Evolutionary conservation across 331 rosid species (phyloP).

Genomic region (Stylosanthes scabra): DNA sequence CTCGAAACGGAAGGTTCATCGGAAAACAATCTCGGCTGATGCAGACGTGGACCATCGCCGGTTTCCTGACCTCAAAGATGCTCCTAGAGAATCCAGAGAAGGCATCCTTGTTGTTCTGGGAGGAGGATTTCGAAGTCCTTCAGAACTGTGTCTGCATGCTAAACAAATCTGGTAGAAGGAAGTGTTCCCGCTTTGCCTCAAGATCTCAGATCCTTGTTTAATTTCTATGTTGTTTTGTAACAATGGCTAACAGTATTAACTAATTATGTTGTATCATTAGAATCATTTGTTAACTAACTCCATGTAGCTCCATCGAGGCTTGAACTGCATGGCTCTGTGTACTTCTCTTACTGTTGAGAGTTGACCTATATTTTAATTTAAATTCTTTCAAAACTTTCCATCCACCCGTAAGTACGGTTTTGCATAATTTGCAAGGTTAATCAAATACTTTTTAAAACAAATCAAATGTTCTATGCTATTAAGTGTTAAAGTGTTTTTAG

Average conservation of each 20-base stretch:
- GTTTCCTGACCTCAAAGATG: constrained; percentile 81
- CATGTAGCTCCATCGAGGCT: constrained; percentile 24
- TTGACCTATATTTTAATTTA: too few relatives aligned
- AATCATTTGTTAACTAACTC: constrained; percentile 3
- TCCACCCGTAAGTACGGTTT: too few relatives aligned
- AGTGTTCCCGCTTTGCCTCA: constrained; percentile 68
- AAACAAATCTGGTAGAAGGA: constrained; percentile 61
- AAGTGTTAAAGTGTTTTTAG: too few relatives aligned
- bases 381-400: too few relatives aligned
- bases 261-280: constrained; percentile 27
- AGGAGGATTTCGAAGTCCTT: constrained; percentile 87
- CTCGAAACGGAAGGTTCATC: constrained; percentile 68
- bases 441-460: too few relatives aligned
- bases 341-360: constrained; percentile 1
- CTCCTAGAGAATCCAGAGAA: constrained; percentile 77
- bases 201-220: constrained; percentile 48
- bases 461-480: too few relatives aligned
- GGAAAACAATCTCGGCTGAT: constrained; percentile 82
- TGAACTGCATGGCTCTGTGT: constrained; percentile 23
- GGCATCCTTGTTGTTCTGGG: constrained; percentile 90
- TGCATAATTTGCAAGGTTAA: neutral
- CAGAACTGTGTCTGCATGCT: constrained; percentile 86
- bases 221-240: neutral
- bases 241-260: constrained; percentile 24
- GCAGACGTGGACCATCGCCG: constrained; percentile 95